Evolutionary conservation across 371 early-diverging fungal genomes (phyloP).

Genomic region (Mucor irregularis): DNA sequence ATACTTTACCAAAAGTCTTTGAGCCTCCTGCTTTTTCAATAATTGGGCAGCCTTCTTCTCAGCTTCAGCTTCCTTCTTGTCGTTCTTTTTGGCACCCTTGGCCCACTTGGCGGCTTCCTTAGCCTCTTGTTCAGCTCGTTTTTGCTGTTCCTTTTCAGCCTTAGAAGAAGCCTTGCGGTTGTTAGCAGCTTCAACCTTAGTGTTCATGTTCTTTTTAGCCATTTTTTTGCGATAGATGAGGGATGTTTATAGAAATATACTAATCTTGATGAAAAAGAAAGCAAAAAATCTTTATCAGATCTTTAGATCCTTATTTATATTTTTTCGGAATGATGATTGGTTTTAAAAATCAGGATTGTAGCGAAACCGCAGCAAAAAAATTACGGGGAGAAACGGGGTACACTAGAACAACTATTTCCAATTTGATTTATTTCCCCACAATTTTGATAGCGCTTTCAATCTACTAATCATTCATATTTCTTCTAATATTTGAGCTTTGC

Average conservation of each 20-base stretch:
- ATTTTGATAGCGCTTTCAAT: too few relatives aligned
- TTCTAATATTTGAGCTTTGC: too few relatives aligned
- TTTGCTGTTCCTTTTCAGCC: conserved; percentile 62
- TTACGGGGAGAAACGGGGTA: too few relatives aligned
- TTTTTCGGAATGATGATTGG: too few relatives aligned
- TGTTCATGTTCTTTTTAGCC: conserved; percentile 48
- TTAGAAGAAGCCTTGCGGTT: conserved; percentile 70
- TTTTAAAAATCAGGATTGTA: too few relatives aligned
- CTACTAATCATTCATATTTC: too few relatives aligned
- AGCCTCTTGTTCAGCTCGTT: conserved; percentile 56
- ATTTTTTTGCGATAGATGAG: too few relatives aligned
- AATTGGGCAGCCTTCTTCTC: conserved; percentile 49
- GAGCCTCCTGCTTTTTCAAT: conserved; percentile 24
- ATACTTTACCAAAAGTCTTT: conserved; percentile 27
- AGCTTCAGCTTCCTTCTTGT: conserved; percentile 70
- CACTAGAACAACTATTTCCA: too few relatives aligned
- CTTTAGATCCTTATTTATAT: too few relatives aligned
- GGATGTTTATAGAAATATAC: neutral
- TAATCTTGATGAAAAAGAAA: neutral
- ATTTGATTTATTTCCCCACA: too few relatives aligned
- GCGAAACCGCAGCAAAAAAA: too few relatives aligned
- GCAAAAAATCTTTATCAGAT: conserved; percentile 13
- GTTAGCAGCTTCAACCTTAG: conserved; percentile 67
- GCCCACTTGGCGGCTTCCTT: conserved; percentile 70
- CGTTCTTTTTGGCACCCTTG: conserved; percentile 71